A percentile compares a stretch with the other conserved stretches of the same genome.
These are phyloP conservation scores for Aspergillus bombycis DNA, from an alignment of 2,329 filamentous ascomycete species.

Conservation along the genomic window DNA sequence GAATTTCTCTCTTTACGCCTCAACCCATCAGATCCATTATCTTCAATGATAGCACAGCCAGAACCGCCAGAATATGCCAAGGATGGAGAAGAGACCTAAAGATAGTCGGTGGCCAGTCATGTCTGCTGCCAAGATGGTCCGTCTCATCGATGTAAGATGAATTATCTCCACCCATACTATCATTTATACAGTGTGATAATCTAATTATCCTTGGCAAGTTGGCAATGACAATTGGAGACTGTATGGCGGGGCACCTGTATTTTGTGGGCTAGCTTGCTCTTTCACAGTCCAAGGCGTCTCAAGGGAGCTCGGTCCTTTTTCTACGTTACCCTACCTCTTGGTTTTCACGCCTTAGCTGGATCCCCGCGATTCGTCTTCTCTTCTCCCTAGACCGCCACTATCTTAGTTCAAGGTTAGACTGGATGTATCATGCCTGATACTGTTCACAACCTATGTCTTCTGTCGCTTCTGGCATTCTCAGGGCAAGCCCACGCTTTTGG, in stretches of 20 bases:
- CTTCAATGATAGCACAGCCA: too few relatives aligned
- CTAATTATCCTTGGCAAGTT: background rate
- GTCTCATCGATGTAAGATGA: background rate
- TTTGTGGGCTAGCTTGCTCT: background rate
- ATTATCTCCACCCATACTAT: slow-evolving; percentile 1
- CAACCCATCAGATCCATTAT: too few relatives aligned
- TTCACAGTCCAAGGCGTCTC: background rate
- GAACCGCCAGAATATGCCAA: too few relatives aligned
- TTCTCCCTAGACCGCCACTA: background rate
- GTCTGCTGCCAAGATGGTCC: background rate
- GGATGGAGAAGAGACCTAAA: background rate
- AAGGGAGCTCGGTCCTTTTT: too few relatives aligned
- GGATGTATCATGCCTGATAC: slow-evolving; percentile 24
- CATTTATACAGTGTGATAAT: background rate
- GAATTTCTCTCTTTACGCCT: too few relatives aligned
- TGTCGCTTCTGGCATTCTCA: slow-evolving; percentile 68
- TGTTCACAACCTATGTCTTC: slow-evolving; percentile 32
- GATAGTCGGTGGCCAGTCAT: background rate
- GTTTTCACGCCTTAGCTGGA: background rate
- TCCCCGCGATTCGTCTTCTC: background rate
- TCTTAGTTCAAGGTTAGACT: background rate
- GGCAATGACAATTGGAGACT: background rate
- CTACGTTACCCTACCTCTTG: background rate
- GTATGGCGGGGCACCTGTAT: background rate
- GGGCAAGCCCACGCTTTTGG: slow-evolving; percentile 76